Evolutionary conservation across 208 protist genomes (phyloP).

Genomic region (Borovskyia barvae): DNA sequence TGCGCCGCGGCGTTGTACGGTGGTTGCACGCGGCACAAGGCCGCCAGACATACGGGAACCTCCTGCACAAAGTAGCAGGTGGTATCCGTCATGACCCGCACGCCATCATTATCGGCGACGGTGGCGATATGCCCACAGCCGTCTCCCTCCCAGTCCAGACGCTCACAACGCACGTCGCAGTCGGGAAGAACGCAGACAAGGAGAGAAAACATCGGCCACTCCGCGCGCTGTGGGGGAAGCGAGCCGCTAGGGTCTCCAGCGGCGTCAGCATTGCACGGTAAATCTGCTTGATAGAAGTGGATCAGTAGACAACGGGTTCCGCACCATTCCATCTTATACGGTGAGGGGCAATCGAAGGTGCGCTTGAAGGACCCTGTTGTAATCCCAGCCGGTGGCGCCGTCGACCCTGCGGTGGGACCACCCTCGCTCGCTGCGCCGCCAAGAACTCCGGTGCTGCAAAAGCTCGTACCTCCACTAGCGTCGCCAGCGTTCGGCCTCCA

Average conservation of each 20-base stretch:
- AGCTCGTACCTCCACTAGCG: too few species aligned
- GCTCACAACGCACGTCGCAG: constrained; percentile 30
- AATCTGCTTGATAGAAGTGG: constrained; percentile 23
- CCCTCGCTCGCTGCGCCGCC: neutral
- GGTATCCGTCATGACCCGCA: constrained; percentile 29
- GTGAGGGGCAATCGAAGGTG: neutral
- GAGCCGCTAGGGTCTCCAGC: too few species aligned
- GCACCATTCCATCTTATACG: constrained; percentile 34
- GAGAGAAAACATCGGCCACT: constrained; percentile 29
- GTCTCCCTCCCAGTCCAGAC: constrained; percentile 37
- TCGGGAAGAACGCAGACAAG: constrained; percentile 19
- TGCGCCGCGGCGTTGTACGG: constrained; percentile 24
- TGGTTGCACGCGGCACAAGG: constrained; percentile 33
- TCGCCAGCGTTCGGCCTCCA: too few species aligned
- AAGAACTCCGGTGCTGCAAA: neutral
- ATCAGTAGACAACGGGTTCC: constrained; percentile 32
- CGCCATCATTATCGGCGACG: constrained; percentile 33
- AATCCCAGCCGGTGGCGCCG: too few species aligned
- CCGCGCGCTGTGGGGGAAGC: neutral
- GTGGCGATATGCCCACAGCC: constrained; percentile 31
- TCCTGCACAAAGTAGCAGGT: constrained; percentile 32
- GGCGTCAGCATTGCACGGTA: too few species aligned
- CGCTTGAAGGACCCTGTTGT: too few species aligned
- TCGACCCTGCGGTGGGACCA: too few species aligned
- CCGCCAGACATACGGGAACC: constrained; percentile 17